Evolutionary conservation across 163 green algal genomes (phyloP), one percentile per base, ranked within the genome.

Genomic region (Chlorella variabilis): DNA sequence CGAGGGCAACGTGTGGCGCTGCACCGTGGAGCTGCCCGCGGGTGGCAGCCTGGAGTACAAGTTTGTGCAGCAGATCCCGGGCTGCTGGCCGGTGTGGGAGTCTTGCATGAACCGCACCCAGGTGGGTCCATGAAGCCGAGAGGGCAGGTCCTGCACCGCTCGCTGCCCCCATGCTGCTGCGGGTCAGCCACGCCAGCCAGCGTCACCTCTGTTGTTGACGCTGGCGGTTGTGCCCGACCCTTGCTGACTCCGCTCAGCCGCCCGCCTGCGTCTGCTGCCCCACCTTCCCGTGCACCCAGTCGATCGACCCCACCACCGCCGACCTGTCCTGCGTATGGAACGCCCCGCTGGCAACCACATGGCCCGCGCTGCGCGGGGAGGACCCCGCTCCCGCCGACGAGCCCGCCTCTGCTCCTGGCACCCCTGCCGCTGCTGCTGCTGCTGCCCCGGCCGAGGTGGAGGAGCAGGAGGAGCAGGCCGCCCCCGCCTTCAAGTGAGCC

Each of bases 1-100:
- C 29, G 75, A 87, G 54, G 87, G 85, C 27, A 80, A 92, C 78
- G 78, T 58, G 11, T 92, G 89, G 89, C 70, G 78, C 45, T 78
- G 68, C 9, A 74, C 39, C 0, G 66, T 89, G 27, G 75, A 85
- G 45, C 75, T 92, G 38, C 87, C 83, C 0, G 62, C 78, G 3
- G 78, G 81, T 86, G 23, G 54, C 1, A n/a, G 9, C 15, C 3
- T 80, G 3, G 65, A 77, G 39, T 83, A 31, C 29, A 83, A 83
- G 45, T 83, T 83, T 49, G 78, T 83, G 69, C 78, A 83, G 56
- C 42, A 39, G 58, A 42, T 75, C 59, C 76, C 76, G 23, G 23
- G 54, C 73, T 65, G 67, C 31, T 2, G n/a, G 15, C 29, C 78
- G 0, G 39, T 71, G 56, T 83, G 78, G 78, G 78, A 83, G 67